Conservation (phyloP, 2,329 filamentous ascomycete species). For the Calonectria pseudoreteaudii region DNA sequence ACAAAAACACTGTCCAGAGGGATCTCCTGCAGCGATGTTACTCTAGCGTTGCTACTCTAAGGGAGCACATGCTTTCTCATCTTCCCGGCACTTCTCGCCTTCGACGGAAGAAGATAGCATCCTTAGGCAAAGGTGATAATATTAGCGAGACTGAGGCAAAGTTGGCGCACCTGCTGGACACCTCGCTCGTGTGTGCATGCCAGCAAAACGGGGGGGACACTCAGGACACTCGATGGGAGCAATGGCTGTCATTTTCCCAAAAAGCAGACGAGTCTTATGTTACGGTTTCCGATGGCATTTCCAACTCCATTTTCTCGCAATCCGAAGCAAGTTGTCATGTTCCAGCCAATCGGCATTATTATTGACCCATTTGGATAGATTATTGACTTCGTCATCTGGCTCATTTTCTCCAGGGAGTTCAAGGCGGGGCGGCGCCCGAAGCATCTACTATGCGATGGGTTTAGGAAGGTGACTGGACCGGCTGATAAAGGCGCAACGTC, state of each 20-base stretch:
- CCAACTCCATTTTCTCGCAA: slow-evolving; percentile 65
- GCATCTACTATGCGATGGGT: slow-evolving; percentile 89
- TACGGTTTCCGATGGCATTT: slow-evolving; percentile 61
- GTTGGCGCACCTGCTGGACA: slow-evolving; percentile 74
- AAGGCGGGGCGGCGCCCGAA: slow-evolving; percentile 64
- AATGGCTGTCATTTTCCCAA: slow-evolving; percentile 73
- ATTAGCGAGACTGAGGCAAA: slow-evolving; percentile 50
- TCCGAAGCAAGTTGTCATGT: slow-evolving; percentile 65
- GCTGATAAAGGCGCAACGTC: slow-evolving; percentile 47
- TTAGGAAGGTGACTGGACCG: slow-evolving; percentile 62
- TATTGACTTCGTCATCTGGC: slow-evolving; percentile 82
- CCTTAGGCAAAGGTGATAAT: slow-evolving; percentile 51
- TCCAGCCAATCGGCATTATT: background rate
- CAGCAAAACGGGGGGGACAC: slow-evolving; percentile 43
- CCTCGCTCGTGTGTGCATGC: slow-evolving; percentile 72
- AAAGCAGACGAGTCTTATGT: slow-evolving; percentile 68
- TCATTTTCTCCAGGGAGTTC: slow-evolving; percentile 74
- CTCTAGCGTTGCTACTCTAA: slow-evolving; percentile 71
- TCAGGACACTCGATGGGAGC: slow-evolving; percentile 60
- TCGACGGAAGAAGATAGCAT: slow-evolving; percentile 67
- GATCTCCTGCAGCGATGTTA: slow-evolving; percentile 79
- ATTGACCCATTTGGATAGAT: slow-evolving; percentile 62
- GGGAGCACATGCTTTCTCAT: slow-evolving; percentile 75
- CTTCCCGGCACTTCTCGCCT: slow-evolving; percentile 76
- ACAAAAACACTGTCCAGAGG: slow-evolving; percentile 56